Conservation (phyloP, 2,329 filamentous ascomycete genomes). For the Trichoderma lentiforme region DNA sequence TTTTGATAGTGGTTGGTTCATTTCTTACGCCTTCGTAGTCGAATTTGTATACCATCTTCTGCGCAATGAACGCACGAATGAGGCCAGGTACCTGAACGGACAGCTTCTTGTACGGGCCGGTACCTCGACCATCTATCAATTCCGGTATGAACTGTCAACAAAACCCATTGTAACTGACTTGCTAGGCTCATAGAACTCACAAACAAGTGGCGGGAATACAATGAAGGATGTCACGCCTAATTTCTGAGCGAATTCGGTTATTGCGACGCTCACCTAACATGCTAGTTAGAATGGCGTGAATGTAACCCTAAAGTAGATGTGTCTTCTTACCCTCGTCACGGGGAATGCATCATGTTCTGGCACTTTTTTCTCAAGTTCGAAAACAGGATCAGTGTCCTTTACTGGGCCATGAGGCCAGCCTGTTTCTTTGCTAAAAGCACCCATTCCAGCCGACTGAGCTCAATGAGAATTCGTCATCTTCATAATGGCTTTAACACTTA, state of each 20-base stretch:
- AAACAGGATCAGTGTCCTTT: background rate
- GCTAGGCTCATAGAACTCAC: background rate
- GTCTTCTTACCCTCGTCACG: background rate
- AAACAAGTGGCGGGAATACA: background rate
- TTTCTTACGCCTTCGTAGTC: background rate
- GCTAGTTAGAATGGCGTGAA: background rate
- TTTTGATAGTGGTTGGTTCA: background rate
- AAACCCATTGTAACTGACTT: too few relatives aligned
- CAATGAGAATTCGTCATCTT: background rate
- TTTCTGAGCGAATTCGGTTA: background rate
- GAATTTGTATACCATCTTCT: background rate
- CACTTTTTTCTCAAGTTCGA: background rate
- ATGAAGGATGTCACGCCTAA: background rate
- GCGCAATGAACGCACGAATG: background rate
- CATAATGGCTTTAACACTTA: background rate
- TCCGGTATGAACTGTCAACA: background rate
- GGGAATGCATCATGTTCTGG: background rate
- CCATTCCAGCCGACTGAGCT: background rate
- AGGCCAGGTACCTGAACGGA: background rate
- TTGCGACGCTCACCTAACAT: background rate
- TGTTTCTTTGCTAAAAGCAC: background rate
- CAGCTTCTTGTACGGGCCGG: background rate
- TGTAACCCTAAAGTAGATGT: too few relatives aligned
- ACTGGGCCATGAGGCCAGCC: background rate
- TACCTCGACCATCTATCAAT: background rate